phyloP scores from a whole-genome alignment of 1,284 basidiomycete species.

The Amylostereum areolatum region DNA sequence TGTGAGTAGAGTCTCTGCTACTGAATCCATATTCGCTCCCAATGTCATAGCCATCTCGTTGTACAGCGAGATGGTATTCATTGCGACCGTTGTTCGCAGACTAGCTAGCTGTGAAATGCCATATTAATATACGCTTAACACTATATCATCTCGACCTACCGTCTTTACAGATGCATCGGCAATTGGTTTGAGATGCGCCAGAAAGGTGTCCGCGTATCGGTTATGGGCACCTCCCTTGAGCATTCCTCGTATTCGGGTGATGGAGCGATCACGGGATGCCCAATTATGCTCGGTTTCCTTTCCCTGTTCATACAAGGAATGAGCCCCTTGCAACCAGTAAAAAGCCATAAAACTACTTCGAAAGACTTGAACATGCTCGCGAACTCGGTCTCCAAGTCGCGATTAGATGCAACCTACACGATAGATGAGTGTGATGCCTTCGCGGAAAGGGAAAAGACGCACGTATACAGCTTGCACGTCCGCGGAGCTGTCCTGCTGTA shows the following conservation, averaged over 20 bases:
- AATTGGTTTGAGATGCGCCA: conserved; percentile 71
- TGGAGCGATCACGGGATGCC: conserved; percentile 75
- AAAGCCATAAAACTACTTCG: conserved; percentile 42
- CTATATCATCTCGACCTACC: conserved; percentile 39
- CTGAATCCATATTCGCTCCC: conserved; percentile 68
- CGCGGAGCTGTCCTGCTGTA: conserved; percentile 21
- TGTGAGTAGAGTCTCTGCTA: conserved; percentile 70
- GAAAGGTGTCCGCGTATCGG: conserved; percentile 71
- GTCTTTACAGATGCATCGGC: conserved; percentile 84
- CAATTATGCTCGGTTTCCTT: conserved; percentile 98
- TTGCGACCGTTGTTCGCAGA: conserved; percentile 87
- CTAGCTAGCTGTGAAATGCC: conserved; percentile 60
- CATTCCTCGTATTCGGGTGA: conserved; percentile 87
- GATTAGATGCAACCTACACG: conserved; percentile 72
- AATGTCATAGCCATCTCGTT: conserved; percentile 70
- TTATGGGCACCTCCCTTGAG: conserved; percentile 77
- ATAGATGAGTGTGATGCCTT: conserved; percentile 10
- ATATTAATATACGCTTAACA: conserved; percentile 5
- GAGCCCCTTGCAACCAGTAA: conserved; percentile 8
- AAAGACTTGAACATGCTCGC: conserved; percentile 73
- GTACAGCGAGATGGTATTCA: conserved; percentile 77
- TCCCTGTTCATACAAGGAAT: conserved; percentile 43
- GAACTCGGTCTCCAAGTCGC: conserved; percentile 86
- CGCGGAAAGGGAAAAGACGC: conserved; percentile 22
- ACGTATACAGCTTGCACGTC: conserved; percentile 72